phyloP scores from a whole-genome alignment of 805 yeast genomes.

The Yamadazyma kitorensis region DNA sequence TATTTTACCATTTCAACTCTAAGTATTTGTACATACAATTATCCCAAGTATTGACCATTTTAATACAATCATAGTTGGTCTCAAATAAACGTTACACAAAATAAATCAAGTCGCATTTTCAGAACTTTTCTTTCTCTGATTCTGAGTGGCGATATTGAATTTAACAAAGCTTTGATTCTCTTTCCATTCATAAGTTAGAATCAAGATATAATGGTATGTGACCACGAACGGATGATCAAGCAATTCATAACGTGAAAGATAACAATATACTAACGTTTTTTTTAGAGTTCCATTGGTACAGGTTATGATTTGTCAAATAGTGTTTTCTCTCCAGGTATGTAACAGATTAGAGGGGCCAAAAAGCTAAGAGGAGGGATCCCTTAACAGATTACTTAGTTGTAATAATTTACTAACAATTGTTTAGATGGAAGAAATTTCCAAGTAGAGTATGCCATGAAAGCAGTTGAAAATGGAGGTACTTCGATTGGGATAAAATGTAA shows the following conservation, averaged over 20 bases:
- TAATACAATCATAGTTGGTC: constrained; percentile 22
- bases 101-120: no score
- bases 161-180: no score
- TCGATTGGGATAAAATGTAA: constrained; percentile 87
- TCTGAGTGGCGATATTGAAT: no score
- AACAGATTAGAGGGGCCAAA: constrained; percentile 1
- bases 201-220: no score
- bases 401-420: constrained; percentile 44
- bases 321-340: constrained; percentile 72
- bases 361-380: no score
- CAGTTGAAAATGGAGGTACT: constrained; percentile 97
- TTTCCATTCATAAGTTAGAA: no score
- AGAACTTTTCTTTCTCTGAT: no score
- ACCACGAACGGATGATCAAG: no score
- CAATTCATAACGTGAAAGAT: no score
- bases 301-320: constrained; percentile 98
- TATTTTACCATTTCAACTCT: not conserved
- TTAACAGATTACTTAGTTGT: not conserved
- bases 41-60: constrained; percentile 52
- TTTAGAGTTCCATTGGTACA: constrained; percentile 77
- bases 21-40: constrained; percentile 27
- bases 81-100: not conserved
- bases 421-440: constrained; percentile 90
- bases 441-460: constrained; percentile 96
- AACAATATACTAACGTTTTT: constrained; percentile 4